Conservation (phyloP, 2,329 filamentous ascomycete species). For the Echinosphaeria canescens region DNA sequence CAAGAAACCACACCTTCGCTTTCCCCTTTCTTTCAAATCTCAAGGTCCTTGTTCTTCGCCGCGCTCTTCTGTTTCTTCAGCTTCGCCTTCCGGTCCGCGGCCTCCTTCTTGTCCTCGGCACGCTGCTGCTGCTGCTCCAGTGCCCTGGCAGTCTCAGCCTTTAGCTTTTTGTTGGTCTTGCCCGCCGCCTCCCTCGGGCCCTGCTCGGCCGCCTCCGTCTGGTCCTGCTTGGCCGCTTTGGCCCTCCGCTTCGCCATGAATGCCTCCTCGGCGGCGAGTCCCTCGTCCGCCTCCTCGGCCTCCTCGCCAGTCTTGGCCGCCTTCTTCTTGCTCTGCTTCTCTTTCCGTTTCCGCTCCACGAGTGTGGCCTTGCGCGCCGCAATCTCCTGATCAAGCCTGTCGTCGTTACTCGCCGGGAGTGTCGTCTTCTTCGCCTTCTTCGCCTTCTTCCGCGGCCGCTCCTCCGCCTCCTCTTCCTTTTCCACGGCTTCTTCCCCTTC, state of each 20-base stretch:
- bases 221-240: too few relatives aligned
- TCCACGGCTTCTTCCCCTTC: slow-evolving; percentile 7
- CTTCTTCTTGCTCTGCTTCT: slow-evolving; percentile 38
- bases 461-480: slow-evolving; percentile 4
- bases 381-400: slow-evolving; percentile 33
- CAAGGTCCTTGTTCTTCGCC: too few relatives aligned
- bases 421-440: slow-evolving; percentile 15
- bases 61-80: too few relatives aligned
- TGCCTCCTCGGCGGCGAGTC: too few relatives aligned
- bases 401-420: slow-evolving; percentile 22
- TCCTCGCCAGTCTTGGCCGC: slow-evolving; percentile 16
- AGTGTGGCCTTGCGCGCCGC: slow-evolving; percentile 33
- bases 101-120: background rate
- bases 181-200: too few relatives aligned
- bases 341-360: slow-evolving; percentile 40
- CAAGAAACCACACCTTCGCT: too few relatives aligned
- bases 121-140: too few relatives aligned
- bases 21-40: too few relatives aligned
- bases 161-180: too few relatives aligned
- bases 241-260: too few relatives aligned
- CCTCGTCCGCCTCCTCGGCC: slow-evolving; percentile 1
- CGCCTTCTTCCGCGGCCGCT: slow-evolving; percentile 16
- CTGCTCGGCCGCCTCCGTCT: too few relatives aligned
- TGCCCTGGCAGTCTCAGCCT: too few relatives aligned
- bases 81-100: background rate